Percentiles rank a stretch among this genome's conserved stretches.
Conservation (phyloP, 2,329 filamentous ascomycete genomes). For the Scedosporium apiospermum region DNA sequence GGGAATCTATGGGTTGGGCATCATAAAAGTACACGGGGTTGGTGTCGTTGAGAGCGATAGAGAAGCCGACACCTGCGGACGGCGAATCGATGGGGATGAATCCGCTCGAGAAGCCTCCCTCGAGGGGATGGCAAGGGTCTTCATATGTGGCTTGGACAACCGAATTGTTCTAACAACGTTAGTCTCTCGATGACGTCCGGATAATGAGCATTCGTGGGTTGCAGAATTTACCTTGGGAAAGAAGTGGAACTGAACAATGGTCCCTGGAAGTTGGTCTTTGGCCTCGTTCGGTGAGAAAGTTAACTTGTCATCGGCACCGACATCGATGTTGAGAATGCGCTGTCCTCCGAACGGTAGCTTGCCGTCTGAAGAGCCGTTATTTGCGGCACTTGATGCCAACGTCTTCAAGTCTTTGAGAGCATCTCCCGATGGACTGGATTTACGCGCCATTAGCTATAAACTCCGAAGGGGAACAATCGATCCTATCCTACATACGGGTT, state of each 20-base stretch:
- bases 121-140: conserved; percentile 27
- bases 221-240: conserved; percentile 15
- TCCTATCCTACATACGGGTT: conserved; percentile 19
- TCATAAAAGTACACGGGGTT: conserved; percentile 29
- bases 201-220: not conserved
- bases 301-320: conserved; percentile 20
- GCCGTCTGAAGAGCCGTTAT: not conserved
- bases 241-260: conserved; percentile 24
- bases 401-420: not conserved
- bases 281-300: conserved; percentile 24
- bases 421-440: not conserved
- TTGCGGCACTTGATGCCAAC: not conserved
- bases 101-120: conserved; percentile 26
- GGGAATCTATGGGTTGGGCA: conserved; percentile 21
- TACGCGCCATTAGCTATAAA: not conserved
- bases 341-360: conserved; percentile 19
- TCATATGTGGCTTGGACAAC: conserved; percentile 29
- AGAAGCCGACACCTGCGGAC: conserved; percentile 22
- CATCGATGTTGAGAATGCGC: conserved; percentile 22
- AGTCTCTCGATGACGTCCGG: not conserved
- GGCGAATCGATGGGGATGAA: conserved; percentile 24
- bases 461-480: too few relatives aligned
- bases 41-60: conserved; percentile 19
- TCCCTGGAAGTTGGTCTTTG: conserved; percentile 19
- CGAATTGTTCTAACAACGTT: conserved; percentile 20